Conservation (phyloP, 2,329 filamentous ascomycete species). For the Orbilia ellipsospora region DNA sequence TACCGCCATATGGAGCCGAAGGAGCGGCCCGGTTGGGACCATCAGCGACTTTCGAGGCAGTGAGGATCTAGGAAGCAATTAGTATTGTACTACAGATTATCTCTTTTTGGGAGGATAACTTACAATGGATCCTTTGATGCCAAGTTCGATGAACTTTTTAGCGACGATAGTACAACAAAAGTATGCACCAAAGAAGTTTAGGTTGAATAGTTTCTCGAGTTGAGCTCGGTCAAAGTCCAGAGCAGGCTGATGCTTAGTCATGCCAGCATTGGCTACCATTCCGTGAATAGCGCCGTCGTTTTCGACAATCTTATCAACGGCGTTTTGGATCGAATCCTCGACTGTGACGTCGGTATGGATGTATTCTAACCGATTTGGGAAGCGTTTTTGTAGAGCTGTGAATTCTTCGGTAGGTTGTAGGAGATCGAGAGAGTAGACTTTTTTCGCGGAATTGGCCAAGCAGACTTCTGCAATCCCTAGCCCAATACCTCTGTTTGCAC, state of each 20-base stretch:
- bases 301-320: slow-evolving; percentile 63
- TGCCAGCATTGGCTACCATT: slow-evolving; percentile 63
- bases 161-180: slow-evolving; percentile 66
- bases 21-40: slow-evolving; percentile 67
- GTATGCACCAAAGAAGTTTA: slow-evolving; percentile 66
- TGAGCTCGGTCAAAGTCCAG: slow-evolving; percentile 64
- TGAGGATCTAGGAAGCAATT: slow-evolving; percentile 62
- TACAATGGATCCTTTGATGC: slow-evolving; percentile 61
- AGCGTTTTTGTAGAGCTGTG: slow-evolving; percentile 62
- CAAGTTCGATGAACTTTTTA: slow-evolving; percentile 63
- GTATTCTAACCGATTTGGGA: slow-evolving; percentile 64
- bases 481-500: slow-evolving; percentile 65
- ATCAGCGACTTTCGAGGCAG: slow-evolving; percentile 66
- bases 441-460: slow-evolving; percentile 64
- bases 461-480: slow-evolving; percentile 66
- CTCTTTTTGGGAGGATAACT: background rate
- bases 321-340: slow-evolving; percentile 63
- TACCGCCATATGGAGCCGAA: slow-evolving; percentile 63
- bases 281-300: slow-evolving; percentile 64
- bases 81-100: background rate
- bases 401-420: slow-evolving; percentile 62
- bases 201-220: slow-evolving; percentile 63
- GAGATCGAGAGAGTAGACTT: slow-evolving; percentile 64
- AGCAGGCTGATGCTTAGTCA: slow-evolving; percentile 66
- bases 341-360: slow-evolving; percentile 65